Percentiles rank a stretch among this genome's conserved stretches.
Conservation (phyloP, 208 protist genomes). For the Wallacemonas sp. region DNA sequence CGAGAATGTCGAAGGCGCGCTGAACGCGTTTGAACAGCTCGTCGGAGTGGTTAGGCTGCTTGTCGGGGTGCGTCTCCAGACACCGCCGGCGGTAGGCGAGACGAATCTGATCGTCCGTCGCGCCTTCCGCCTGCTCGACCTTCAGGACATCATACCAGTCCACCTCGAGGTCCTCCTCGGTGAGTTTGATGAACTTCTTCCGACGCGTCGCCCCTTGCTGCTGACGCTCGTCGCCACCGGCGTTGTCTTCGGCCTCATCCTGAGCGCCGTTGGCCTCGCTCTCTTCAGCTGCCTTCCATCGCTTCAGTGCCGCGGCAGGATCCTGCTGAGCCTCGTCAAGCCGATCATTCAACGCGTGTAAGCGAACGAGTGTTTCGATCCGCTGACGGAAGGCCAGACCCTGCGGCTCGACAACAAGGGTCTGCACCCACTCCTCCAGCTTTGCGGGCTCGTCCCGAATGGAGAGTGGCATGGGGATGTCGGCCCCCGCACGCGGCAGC, state of each 20-base stretch:
- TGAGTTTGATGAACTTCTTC: constrained; percentile 76
- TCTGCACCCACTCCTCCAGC: constrained; percentile 18
- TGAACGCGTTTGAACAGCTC: constrained; percentile 93
- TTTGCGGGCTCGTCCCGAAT: background rate
- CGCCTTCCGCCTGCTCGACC: constrained; percentile 50
- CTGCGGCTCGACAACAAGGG: constrained; percentile 23
- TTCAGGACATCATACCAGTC: constrained; percentile 90
- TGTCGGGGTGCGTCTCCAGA: constrained; percentile 96
- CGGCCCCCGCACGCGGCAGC: background rate
- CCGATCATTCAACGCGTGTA: constrained; percentile 44
- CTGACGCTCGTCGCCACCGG: constrained; percentile 13
- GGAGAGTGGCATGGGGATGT: background rate
- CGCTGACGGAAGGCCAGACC: constrained; percentile 52
- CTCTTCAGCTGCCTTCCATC: constrained; percentile 18
- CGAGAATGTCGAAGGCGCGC: constrained; percentile 94
- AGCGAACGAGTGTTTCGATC: constrained; percentile 27
- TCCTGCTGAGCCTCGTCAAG: constrained; percentile 44
- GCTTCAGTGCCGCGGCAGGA: constrained; percentile 26
- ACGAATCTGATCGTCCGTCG: constrained; percentile 73
- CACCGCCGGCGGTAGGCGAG: constrained; percentile 91
- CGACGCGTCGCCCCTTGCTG: constrained; percentile 33
- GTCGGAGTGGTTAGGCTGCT: constrained; percentile 84
- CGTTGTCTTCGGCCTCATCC: constrained; percentile 25
- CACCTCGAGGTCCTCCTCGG: constrained; percentile 68
- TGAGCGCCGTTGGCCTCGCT: constrained; percentile 16